Percentiles rank a stretch among this genome's conserved stretches.
Evolutionary conservation across 2,329 filamentous ascomycete species (phyloP).

Genomic region (Didymella segeticola): DNA sequence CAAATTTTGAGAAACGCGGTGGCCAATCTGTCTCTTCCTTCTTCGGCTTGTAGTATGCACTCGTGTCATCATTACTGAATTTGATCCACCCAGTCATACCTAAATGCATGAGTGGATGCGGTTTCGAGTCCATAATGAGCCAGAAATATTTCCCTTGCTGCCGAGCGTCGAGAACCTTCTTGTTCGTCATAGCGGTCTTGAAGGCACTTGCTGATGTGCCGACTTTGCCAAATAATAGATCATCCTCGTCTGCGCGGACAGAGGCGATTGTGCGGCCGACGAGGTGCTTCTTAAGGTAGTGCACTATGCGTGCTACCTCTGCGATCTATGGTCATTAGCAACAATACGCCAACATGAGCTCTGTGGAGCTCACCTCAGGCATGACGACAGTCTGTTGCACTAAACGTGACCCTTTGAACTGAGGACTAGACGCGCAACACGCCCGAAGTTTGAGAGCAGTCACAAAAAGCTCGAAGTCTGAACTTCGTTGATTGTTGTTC

Average conservation of each 20-base stretch:
- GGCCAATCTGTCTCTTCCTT: conserved; percentile 75
- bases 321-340: conserved; percentile 46
- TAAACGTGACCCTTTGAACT: background rate
- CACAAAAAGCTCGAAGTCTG: background rate
- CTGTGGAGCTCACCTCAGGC: conserved; percentile 40
- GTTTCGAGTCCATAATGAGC: conserved; percentile 76
- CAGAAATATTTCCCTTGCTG: conserved; percentile 99
- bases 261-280: conserved; percentile 79
- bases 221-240: conserved; percentile 87
- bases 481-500: background rate
- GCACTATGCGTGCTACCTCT: conserved; percentile 80
- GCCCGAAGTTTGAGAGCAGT: no score
- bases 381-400: conserved; percentile 24
- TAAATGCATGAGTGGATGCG: conserved; percentile 89
- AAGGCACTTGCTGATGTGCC: conserved; percentile 81
- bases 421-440: background rate
- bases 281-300: conserved; percentile 82
- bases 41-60: conserved; percentile 75
- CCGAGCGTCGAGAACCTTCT: conserved; percentile 72
- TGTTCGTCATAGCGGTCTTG: conserved; percentile 74
- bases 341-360: no score
- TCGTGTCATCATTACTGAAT: conserved; percentile 77
- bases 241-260: conserved; percentile 77
- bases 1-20: conserved; percentile 88
- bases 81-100: conserved; percentile 83